Percentiles rank a stretch among this genome's conserved stretches.
Conservation (phyloP, 345 rosid species). For the Melaleuca alternifolia region DNA sequence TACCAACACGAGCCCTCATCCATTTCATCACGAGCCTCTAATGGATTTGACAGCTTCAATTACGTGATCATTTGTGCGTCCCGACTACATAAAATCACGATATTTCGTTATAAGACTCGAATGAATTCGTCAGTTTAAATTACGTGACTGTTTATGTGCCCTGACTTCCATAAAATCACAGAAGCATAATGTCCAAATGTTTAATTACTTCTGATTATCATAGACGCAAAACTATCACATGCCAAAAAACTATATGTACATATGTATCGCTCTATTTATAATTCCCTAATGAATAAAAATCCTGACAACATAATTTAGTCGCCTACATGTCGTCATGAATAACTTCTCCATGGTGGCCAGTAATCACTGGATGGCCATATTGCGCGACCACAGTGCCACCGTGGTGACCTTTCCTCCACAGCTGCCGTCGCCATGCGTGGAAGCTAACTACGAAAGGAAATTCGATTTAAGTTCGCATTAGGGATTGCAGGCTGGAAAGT, state of each 20-base stretch:
- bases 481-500: not conserved
- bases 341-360: not conserved
- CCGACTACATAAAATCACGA: not conserved
- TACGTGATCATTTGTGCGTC: not conserved
- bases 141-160: not conserved
- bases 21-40: not conserved
- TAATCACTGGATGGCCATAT: not conserved
- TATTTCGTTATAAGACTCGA: not conserved
- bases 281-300: not conserved
- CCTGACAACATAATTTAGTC: fast-evolving
- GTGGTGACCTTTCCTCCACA: not conserved
- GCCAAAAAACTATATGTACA: not conserved
- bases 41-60: not conserved
- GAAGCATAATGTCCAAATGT: not conserved
- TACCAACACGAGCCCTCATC: not conserved
- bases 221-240: not conserved
- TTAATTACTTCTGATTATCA: not conserved
- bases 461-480: not conserved
- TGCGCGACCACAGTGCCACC: not conserved
- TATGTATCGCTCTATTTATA: not conserved
- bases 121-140: not conserved
- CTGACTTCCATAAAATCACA: not conserved
- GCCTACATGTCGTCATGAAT: not conserved
- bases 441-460: not conserved
- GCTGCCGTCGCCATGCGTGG: too few species aligned